Base-by-base conservation (phyloP, 1,284 basidiomycete genomes). In the Ustilago hordei region DNA sequence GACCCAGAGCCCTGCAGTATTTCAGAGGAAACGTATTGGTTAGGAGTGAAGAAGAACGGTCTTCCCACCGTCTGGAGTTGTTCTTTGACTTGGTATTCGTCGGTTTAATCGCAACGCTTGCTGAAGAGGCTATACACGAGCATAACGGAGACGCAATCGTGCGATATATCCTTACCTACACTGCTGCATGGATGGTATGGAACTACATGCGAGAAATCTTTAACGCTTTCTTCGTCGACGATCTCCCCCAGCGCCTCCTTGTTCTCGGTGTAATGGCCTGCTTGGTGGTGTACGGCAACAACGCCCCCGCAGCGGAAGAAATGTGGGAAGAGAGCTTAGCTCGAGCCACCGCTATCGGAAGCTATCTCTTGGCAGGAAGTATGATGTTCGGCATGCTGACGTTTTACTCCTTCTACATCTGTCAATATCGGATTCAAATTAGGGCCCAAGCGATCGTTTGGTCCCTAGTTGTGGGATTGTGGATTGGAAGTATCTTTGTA, bases 1-100 rank as follows among this genome's bases (percentile, higher is more conserved):
- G 72, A 6, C 81, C 81, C 4, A 62, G 80, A 3, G 67, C 81
- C 6, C 64, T 81, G n/a, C 81, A 82, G 64, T 81, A 82, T 65
- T 82, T 82, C 41, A 72, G 81, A 17, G 81, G 80, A 34, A 62
- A 59, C 38, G 56, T 64, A 8, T 65, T 83, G 31, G 75, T 83
- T 15, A 62, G 80, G 9, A 75, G 70, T 2, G 66, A 79, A 5
- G 80, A 75, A 12, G 81, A 83, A 55, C 65, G 81, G 4, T 72
- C 72, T 7, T 71, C 66, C 4, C 75, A 70, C 19, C 68, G 81
- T 0, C 57, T 81, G 15, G 80, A 82, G 52, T 63, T 82, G 17
- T 82, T 82, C 60, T 82, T 82, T 48, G 81, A 82, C 38, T 64
- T 82, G 12, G 74, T 77, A 1, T 82, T 83, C 23, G 81, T 83